A percentile compares a stretch with the other conserved stretches of the same genome.
These are phyloP conservation scores for Lepidium sativum DNA, from an alignment of 345 rosid species.

Conservation along the genomic window DNA sequence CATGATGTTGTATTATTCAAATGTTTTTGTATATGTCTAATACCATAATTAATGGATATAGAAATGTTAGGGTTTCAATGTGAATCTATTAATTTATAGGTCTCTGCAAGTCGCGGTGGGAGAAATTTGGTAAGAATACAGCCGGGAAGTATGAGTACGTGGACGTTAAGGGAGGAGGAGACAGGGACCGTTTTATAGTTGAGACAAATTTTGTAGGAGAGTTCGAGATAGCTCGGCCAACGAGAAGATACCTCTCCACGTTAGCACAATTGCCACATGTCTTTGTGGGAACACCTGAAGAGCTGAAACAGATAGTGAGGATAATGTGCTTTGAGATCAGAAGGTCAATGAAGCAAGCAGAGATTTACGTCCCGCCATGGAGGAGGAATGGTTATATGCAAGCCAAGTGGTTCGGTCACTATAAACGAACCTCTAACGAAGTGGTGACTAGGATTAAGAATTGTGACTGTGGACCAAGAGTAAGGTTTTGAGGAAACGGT, in stretches of 20 bases:
- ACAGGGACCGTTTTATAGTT: conserved; percentile 43
- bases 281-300: conserved; percentile 44
- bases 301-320: conserved; percentile 50
- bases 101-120: conserved; percentile 85
- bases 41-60: background rate
- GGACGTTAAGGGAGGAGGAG: conserved; percentile 34
- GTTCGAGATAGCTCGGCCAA: conserved; percentile 68
- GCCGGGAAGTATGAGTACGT: conserved; percentile 61
- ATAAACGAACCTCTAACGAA: conserved; percentile 52
- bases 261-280: conserved; percentile 39
- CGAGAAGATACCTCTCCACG: conserved; percentile 32
- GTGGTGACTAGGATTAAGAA: conserved; percentile 17
- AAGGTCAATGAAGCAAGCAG: conserved; percentile 43
- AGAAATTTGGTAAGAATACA: conserved; percentile 43
- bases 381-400: conserved; percentile 69
- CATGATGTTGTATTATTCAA: background rate
- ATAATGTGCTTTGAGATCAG: conserved; percentile 55
- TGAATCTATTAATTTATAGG: conserved; percentile 27
- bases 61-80: background rate
- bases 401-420: conserved; percentile 66
- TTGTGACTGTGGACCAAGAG: conserved; percentile 7
- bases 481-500: conserved; percentile 14
- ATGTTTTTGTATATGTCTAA: background rate
- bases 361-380: conserved; percentile 70
- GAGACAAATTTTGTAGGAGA: conserved; percentile 47